Evolutionary conservation across 164 flowering plant species (phyloP).

Genomic region (Vitis rotundifolia): DNA sequence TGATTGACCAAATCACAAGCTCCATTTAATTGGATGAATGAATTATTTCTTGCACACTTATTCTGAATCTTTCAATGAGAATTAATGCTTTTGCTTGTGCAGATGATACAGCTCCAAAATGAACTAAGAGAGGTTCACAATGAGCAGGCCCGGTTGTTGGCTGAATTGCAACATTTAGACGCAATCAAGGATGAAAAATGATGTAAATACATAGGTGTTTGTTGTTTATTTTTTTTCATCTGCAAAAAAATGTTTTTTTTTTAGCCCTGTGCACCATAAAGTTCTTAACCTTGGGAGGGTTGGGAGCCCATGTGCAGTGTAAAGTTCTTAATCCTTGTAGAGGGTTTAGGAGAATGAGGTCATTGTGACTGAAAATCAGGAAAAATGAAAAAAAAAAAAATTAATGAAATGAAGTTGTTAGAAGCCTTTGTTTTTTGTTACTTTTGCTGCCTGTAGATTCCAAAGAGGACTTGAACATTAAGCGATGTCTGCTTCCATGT

Average conservation of each 20-base stretch:
- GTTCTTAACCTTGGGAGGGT: neutral
- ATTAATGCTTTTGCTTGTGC: conserved; percentile 10
- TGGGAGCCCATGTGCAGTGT: no score
- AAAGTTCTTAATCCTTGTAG: neutral
- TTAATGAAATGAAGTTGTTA: no score
- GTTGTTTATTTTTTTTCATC: neutral
- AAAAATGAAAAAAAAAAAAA: no score
- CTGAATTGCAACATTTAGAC: conserved; percentile 27
- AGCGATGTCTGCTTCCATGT: no score
- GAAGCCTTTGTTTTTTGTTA: no score
- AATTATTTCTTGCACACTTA: no score
- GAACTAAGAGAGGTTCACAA: conserved; percentile 38
- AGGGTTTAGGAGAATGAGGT: neutral
- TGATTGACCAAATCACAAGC: no score
- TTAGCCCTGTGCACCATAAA: neutral
- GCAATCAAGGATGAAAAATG: conserved; percentile 29
- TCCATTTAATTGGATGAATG: neutral
- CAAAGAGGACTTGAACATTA: no score
- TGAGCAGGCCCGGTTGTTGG: conserved; percentile 35
- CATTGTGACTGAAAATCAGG: no score
- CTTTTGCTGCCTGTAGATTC: no score
- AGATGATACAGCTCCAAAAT: conserved; percentile 42
- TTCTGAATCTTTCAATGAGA: neutral
- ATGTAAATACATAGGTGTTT: conserved; percentile 10
- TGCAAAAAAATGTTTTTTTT: neutral